phyloP scores from a whole-genome alignment of 1,139 yeast genomes.

The Candida tropicalis region DNA sequence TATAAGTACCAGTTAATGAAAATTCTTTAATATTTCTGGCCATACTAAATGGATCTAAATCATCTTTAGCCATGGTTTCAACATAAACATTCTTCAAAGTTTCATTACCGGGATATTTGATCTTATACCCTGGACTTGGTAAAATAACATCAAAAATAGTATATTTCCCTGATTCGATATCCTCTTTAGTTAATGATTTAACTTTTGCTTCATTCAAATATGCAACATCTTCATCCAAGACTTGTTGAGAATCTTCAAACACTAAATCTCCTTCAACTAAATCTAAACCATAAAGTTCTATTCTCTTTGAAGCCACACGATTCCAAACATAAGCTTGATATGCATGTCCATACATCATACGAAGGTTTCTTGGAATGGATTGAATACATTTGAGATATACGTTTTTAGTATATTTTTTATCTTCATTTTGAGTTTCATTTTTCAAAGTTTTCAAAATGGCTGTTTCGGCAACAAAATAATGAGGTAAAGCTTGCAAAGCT shows the following conservation, averaged over 20 bases:
- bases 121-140: conserved; percentile 94
- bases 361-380: conserved; percentile 88
- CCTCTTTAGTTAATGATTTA: conserved; percentile 71
- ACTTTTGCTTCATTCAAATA: conserved; percentile 60
- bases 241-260: conserved; percentile 52
- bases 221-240: conserved; percentile 65
- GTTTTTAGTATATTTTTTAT: conserved; percentile 48
- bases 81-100: conserved; percentile 63
- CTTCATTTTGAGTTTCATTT: conserved; percentile 43
- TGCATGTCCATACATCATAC: conserved; percentile 96
- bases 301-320: conserved; percentile 75
- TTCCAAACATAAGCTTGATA: conserved; percentile 98
- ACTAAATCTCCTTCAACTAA: conserved; percentile 87
- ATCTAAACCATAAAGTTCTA: conserved; percentile 67
- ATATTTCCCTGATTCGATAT: conserved; percentile 59
- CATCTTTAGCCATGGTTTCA: conserved; percentile 76
- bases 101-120: conserved; percentile 75
- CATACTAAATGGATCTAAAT: conserved; percentile 84
- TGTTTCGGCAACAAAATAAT: conserved; percentile 82
- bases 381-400: conserved; percentile 78
- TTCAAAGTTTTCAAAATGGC: conserved; percentile 65
- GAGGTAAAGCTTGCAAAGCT: conserved; percentile 80
- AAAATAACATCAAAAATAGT: conserved; percentile 82
- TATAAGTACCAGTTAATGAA: conserved; percentile 88
- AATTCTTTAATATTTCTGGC: conserved; percentile 83